These are phyloP conservation scores for Paecilomyces dactylethromorphus DNA, from an alignment of 2,329 filamentous ascomycete species.

Conservation along the genomic window DNA sequence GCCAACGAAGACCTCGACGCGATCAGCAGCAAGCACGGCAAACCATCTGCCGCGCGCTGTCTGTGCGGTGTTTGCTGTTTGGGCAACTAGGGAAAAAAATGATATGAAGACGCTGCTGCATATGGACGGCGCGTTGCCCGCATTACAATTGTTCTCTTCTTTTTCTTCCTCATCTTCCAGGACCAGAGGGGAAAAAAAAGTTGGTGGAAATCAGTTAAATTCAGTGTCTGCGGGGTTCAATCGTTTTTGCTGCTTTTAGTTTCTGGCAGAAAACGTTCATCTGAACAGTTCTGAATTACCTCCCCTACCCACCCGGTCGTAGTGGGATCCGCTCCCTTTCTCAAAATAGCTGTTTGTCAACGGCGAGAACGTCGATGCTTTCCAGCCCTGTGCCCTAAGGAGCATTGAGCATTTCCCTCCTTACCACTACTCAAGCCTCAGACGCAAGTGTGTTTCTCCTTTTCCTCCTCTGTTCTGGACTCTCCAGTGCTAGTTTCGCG, in stretches of 20 bases:
- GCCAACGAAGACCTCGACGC: not conserved
- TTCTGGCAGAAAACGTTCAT: not conserved
- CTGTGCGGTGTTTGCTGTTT: not conserved
- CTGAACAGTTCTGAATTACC: not conserved
- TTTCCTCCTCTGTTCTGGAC: not conserved
- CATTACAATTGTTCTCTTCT: not conserved
- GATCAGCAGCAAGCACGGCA: conserved; percentile 1
- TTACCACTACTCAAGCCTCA: not conserved
- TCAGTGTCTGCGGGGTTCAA: not conserved
- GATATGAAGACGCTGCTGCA: not conserved
- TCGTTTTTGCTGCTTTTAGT: not conserved
- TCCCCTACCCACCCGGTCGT: not conserved
- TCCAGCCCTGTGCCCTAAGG: not conserved
- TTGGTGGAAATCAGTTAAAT: not conserved
- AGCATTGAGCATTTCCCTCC: not conserved
- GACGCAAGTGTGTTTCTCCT: not conserved
- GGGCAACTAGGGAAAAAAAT: not conserved
- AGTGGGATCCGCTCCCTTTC: not conserved
- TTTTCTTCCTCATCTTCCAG: not conserved
- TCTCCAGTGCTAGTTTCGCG: not conserved
- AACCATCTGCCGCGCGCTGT: not conserved
- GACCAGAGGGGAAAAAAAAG: not conserved
- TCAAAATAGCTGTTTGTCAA: not conserved
- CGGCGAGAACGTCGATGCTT: not conserved
- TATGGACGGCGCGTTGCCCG: not conserved